Evolutionary conservation across 2,329 filamentous ascomycete species (phyloP).

Genomic region (Peltaster fructicola): DNA sequence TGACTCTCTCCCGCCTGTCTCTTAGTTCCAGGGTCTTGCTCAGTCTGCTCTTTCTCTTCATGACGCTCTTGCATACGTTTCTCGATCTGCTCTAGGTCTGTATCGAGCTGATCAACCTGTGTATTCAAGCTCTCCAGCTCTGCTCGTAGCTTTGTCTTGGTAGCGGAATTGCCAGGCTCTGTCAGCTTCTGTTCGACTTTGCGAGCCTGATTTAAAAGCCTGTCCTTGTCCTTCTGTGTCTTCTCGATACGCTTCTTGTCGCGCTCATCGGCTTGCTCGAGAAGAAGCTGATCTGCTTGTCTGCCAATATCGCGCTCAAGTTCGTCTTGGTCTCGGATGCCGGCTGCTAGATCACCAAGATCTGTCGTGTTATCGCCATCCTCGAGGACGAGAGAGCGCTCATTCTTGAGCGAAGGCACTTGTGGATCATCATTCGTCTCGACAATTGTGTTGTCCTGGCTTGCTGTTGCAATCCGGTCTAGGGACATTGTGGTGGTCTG

Average conservation of each 20-base stretch:
- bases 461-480: no score
- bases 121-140: slow-evolving; percentile 50
- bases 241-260: slow-evolving; percentile 46
- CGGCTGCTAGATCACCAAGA: slow-evolving; percentile 19
- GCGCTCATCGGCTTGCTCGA: slow-evolving; percentile 44
- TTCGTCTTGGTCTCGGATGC: slow-evolving; percentile 69
- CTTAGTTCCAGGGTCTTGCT: slow-evolving; percentile 33
- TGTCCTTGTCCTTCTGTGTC: slow-evolving; percentile 33
- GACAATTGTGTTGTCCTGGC: no score
- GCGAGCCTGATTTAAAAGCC: slow-evolving; percentile 47
- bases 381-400: no score
- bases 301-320: slow-evolving; percentile 69
- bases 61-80: slow-evolving; percentile 63
- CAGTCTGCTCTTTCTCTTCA: slow-evolving; percentile 24
- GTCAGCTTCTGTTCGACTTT: slow-evolving; percentile 39
- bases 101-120: slow-evolving; percentile 46
- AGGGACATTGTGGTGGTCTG: no score
- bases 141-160: slow-evolving; percentile 40
- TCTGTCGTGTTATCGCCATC: slow-evolving; percentile 21
- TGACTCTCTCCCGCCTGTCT: slow-evolving; percentile 64
- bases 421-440: no score
- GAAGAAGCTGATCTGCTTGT: slow-evolving; percentile 43
- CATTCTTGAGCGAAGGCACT: no score
- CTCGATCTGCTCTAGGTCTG: slow-evolving; percentile 65
- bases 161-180: slow-evolving; percentile 35